Percentiles rank a stretch among this genome's conserved stretches.
Evolutionary conservation across 805 yeast genomes (phyloP).

Genomic region (Candida peoriensis): DNA sequence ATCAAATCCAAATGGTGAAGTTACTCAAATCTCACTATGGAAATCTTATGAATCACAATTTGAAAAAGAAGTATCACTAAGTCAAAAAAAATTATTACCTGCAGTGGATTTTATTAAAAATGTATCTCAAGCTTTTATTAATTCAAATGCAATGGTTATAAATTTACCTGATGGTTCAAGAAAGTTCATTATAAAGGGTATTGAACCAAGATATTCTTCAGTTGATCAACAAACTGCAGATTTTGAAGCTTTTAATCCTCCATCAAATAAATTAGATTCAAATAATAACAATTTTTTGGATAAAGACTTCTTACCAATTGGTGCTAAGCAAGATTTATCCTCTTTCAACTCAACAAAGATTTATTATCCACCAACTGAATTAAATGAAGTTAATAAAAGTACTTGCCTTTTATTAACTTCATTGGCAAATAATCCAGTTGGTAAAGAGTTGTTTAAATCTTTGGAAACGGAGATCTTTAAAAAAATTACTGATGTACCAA

Average conservation of each 20-base stretch:
- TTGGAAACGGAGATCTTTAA: slow-evolving; percentile 28
- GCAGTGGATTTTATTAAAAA: slow-evolving; percentile 97
- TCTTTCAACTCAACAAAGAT: slow-evolving; percentile 2
- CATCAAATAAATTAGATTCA: slow-evolving; percentile 4
- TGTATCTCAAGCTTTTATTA: slow-evolving; percentile 82
- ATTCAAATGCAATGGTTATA: slow-evolving; percentile 91
- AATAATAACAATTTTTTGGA: slow-evolving; percentile 1
- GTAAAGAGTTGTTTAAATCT: slow-evolving; percentile 29
- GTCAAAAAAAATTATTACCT: slow-evolving; percentile 64
- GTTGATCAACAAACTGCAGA: slow-evolving; percentile 45
- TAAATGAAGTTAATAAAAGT: slow-evolving; percentile 37
- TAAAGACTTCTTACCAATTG: slow-evolving; percentile 3
- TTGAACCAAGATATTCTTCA: slow-evolving; percentile 72
- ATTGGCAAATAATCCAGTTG: slow-evolving; percentile 27
- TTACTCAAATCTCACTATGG: slow-evolving; percentile 94
- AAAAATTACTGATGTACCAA: slow-evolving; percentile 31
- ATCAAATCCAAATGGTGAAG: slow-evolving; percentile 73
- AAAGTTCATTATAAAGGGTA: slow-evolving; percentile 89
- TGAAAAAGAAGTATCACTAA: slow-evolving; percentile 47
- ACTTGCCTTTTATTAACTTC: slow-evolving; percentile 32
- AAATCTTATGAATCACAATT: slow-evolving; percentile 89
- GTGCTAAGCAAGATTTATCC: slow-evolving; percentile 16
- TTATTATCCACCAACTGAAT: slow-evolving; percentile 26
- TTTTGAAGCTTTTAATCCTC: slow-evolving; percentile 29
- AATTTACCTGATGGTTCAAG: slow-evolving; percentile 58